These are phyloP conservation scores for Nitzschia palea DNA, from an alignment of 108 stramenopile genomes.

Conservation along the genomic window DNA sequence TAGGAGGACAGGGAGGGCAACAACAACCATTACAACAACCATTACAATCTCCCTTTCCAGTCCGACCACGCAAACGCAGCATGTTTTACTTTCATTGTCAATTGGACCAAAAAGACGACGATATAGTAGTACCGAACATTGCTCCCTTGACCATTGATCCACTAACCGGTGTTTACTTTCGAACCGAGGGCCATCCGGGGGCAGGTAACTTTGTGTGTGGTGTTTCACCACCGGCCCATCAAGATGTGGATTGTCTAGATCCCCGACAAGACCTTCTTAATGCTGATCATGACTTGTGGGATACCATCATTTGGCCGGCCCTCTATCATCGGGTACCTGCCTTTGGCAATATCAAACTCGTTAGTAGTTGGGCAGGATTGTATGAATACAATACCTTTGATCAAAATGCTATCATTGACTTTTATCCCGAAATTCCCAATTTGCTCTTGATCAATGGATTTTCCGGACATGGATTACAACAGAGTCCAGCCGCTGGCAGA, in stretches of 20 bases:
- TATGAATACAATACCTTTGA: constrained; percentile 81
- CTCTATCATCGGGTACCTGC: constrained; percentile 69
- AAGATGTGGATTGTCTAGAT: constrained; percentile 39
- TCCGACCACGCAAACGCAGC: constrained; percentile 68
- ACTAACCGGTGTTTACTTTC: constrained; percentile 62
- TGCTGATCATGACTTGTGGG: constrained; percentile 64
- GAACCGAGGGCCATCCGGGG: constrained; percentile 52
- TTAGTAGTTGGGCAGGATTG: constrained; percentile 70
- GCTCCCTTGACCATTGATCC: constrained; percentile 75
- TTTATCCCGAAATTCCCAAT: constrained; percentile 71
- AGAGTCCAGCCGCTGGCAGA: constrained; percentile 64
- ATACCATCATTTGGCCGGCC: constrained; percentile 69
- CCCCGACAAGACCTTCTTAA: background rate
- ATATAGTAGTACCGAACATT: constrained; percentile 33
- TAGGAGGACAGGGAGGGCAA: background rate
- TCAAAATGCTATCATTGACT: constrained; percentile 83
- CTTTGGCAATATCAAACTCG: constrained; percentile 71
- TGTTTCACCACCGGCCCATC: constrained; percentile 56
- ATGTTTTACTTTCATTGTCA: constrained; percentile 71
- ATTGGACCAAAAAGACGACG: constrained; percentile 6
- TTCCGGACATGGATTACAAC: constrained; percentile 78
- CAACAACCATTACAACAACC: background rate
- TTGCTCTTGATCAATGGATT: constrained; percentile 68
- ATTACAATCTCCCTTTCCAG: constrained; percentile 53
- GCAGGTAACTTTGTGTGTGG: constrained; percentile 68